A percentile compares a stretch with the other conserved stretches of the same genome.
Evolutionary conservation across 805 yeast species (phyloP).

Genomic region (Candida jianshihensis): DNA sequence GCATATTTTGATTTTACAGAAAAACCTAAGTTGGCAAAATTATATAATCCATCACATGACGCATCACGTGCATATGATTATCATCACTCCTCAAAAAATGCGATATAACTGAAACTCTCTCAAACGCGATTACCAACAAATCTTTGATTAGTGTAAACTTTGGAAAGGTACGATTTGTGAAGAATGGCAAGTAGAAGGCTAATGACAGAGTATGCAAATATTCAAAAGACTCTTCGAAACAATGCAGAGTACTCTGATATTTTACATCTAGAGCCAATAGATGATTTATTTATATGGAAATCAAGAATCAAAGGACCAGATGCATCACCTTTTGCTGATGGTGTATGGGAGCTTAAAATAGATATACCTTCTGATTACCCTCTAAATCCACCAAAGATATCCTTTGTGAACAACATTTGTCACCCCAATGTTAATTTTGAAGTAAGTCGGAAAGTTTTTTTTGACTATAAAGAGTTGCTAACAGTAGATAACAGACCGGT

Average conservation of each 20-base stretch:
- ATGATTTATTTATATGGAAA: constrained; percentile 44
- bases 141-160: not conserved
- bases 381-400: constrained; percentile 46
- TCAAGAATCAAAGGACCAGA: constrained; percentile 45
- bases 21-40: too few relatives aligned
- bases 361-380: constrained; percentile 47
- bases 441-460: not conserved
- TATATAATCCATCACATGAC: not conserved
- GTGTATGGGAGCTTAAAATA: constrained; percentile 44
- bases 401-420: constrained; percentile 35
- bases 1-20: too few relatives aligned
- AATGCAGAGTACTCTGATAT: constrained; percentile 26
- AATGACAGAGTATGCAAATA: constrained; percentile 28
- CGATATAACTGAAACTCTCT: too few relatives aligned
- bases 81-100: not conserved
- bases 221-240: constrained; percentile 22
- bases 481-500: constrained; percentile 33
- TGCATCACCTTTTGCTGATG: constrained; percentile 45
- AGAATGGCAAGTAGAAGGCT: constrained; percentile 28
- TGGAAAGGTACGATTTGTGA: not conserved
- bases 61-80: not conserved
- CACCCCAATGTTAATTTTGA: constrained; percentile 43
- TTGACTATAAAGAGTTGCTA: too few relatives aligned
- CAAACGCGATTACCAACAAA: not conserved
- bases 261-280: constrained; percentile 37